Evolutionary conservation across 345 rosid species (phyloP).

Genomic region (Bruguiera gymnorhiza): DNA sequence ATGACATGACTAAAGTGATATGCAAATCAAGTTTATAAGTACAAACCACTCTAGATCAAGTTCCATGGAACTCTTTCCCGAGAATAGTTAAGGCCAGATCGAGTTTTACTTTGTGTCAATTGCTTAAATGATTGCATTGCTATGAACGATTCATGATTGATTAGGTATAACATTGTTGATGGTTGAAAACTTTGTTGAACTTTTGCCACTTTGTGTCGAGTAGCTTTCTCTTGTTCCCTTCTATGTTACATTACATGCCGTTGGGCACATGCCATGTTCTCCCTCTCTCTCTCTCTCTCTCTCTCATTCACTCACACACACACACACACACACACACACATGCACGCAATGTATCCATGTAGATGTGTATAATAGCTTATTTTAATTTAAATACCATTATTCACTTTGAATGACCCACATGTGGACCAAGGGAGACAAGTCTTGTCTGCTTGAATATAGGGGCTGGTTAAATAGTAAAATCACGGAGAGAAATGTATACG

Average conservation of each 20-base stretch:
- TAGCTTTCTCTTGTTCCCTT: slow-evolving; percentile 29
- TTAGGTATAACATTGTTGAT: slow-evolving; percentile 27
- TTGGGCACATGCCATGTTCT: slow-evolving; percentile 25
- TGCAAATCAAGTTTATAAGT: slow-evolving; percentile 3
- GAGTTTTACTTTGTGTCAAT: not conserved
- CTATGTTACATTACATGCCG: slow-evolving; percentile 28
- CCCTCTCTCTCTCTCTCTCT: not conserved
- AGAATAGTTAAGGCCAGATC: slow-evolving; percentile 10
- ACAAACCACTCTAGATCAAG: slow-evolving; percentile 11
- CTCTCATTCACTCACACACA: no score
- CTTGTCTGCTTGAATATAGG: no score
- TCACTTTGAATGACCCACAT: no score
- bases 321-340: no score
- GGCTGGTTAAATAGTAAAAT: no score
- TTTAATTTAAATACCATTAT: no score
- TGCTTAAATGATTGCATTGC: slow-evolving; percentile 9
- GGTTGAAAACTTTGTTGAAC: slow-evolving; percentile 21
- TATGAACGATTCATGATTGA: slow-evolving; percentile 19
- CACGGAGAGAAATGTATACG: no score
- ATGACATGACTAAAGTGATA: slow-evolving; percentile 37
- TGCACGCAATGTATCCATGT: no score
- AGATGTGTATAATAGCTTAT: no score
- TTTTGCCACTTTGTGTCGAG: slow-evolving; percentile 6
- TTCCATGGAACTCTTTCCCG: not conserved
- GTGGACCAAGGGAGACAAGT: no score